Evolutionary conservation across 2,329 filamentous ascomycete genomes (phyloP), one percentile per base, ranked within the genome.

Genomic region (Fragosphaeria purpurea): DNA sequence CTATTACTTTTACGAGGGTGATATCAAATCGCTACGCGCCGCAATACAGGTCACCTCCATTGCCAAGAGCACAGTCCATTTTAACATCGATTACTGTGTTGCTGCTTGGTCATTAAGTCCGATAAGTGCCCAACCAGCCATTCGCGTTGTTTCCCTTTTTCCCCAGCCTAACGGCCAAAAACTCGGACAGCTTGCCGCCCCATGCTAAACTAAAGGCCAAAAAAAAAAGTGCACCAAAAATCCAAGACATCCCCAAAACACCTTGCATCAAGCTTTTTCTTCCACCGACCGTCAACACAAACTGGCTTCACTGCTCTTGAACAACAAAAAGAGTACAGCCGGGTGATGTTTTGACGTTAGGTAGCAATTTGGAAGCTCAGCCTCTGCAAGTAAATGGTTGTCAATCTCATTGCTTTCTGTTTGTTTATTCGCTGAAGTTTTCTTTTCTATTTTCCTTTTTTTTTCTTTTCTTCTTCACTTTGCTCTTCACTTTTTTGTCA

Each of bases 51-150:
- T 3, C 22, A 22, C 22, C 22, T 22, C 22, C 22, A 22, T 22
- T 22, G 22, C 3, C 22, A 22, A 2, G 22, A 22, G 22, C 22
- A 22, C 22, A 22, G 22, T 22, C 22, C 22, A 22, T 22, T 22
- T 22, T 22, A 2, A 2, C 22, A 22, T 22, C 3, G 22, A 22
- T 22, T 22, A 22, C 22, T 22, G 22, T 22, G 22, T 22, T 22
- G 22, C 3, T 22, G 22, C 22, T 22, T 22, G 22, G 22, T 22
- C 2, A 22, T 22, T 22, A 22, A 22, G 22, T 22, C 30, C 34
- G 46, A 47, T 47, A 47, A 47, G 37, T 41, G 46, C 46, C 46
- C 46, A 47, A 47, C 46, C 11, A 41, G 45, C 22, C 22, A 22
- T 22, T 22, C 22, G 22, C 22, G 22, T 22, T 22, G 22, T 22